phyloP scores from a whole-genome alignment of 371 early-diverging fungal genomes.

The Actinomucor elegans region DNA sequence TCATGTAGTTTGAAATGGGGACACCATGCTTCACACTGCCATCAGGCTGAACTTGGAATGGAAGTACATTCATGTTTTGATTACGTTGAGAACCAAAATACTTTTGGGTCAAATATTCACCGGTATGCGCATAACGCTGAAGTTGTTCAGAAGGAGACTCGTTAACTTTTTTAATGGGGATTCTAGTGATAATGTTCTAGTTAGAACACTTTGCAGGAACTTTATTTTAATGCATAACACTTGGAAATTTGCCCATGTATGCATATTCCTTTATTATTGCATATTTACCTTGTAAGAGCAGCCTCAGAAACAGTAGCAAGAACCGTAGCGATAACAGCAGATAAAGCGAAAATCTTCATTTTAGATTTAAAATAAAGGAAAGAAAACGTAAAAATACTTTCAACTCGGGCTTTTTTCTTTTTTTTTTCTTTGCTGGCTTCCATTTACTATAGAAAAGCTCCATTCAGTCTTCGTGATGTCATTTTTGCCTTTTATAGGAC shows the following conservation, averaged over 20 bases:
- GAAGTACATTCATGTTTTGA: constrained; percentile 32
- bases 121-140: constrained; percentile 62
- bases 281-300: constrained; percentile 26
- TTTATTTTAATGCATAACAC: neutral
- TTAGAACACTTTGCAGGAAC: neutral
- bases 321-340: constrained; percentile 19
- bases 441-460: too few relatives aligned
- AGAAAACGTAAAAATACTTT: too few relatives aligned
- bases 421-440: too few relatives aligned
- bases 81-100: constrained; percentile 65
- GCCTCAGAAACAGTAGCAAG: constrained; percentile 27
- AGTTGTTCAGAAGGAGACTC: constrained; percentile 65
- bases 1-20: constrained; percentile 91
- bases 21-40: constrained; percentile 75
- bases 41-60: constrained; percentile 41
- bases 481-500: too few relatives aligned
- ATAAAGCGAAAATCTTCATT: constrained; percentile 35
- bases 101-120: constrained; percentile 70
- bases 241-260: too few relatives aligned
- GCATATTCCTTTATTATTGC: neutral
- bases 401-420: too few relatives aligned
- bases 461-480: too few relatives aligned
- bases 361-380: neutral
- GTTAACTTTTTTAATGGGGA: constrained; percentile 72
- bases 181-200: constrained; percentile 32